Conservation (phyloP, 1,139 yeast species). For the Hemisphaericaspora subhashii region DNA sequence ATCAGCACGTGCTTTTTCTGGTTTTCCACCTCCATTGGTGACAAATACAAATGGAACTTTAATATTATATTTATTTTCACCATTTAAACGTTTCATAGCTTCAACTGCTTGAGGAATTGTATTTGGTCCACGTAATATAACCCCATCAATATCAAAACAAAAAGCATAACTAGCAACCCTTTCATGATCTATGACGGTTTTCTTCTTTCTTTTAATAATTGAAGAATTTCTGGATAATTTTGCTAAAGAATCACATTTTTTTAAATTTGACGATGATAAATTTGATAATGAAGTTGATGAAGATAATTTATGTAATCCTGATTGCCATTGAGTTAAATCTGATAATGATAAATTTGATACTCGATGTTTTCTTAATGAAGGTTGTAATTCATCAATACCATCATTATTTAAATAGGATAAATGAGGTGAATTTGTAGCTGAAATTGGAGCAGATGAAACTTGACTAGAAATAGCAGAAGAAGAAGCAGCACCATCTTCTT, state of each 20-base stretch:
- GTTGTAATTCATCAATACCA: slow-evolving; percentile 66
- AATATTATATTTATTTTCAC: slow-evolving; percentile 74
- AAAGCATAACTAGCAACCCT: slow-evolving; percentile 82
- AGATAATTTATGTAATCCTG: slow-evolving; percentile 50
- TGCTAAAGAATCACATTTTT: slow-evolving; percentile 50
- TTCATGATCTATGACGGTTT: slow-evolving; percentile 58
- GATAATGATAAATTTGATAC: slow-evolving; percentile 72
- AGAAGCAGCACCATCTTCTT: slow-evolving; percentile 84
- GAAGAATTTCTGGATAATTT: slow-evolving; percentile 54
- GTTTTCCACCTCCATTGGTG: slow-evolving; percentile 87
- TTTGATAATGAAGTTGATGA: slow-evolving; percentile 40
- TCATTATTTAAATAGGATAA: slow-evolving; percentile 66
- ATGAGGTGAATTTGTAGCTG: slow-evolving; percentile 20
- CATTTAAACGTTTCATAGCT: slow-evolving; percentile 69
- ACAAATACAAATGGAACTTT: slow-evolving; percentile 84
- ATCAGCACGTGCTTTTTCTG: slow-evolving; percentile 68
- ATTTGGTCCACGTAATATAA: slow-evolving; percentile 74
- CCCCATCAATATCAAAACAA: slow-evolving; percentile 88
- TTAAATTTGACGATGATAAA: slow-evolving; percentile 38
- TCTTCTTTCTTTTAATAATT: slow-evolving; percentile 50
- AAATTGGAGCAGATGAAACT: neutral
- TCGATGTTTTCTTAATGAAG: slow-evolving; percentile 58
- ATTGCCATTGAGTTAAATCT: slow-evolving; percentile 63
- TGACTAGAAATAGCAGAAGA: neutral
- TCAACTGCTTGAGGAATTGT: slow-evolving; percentile 75